Conservation (phyloP, 352 stramenopile species). For the Pythium phragmiticola region DNA sequence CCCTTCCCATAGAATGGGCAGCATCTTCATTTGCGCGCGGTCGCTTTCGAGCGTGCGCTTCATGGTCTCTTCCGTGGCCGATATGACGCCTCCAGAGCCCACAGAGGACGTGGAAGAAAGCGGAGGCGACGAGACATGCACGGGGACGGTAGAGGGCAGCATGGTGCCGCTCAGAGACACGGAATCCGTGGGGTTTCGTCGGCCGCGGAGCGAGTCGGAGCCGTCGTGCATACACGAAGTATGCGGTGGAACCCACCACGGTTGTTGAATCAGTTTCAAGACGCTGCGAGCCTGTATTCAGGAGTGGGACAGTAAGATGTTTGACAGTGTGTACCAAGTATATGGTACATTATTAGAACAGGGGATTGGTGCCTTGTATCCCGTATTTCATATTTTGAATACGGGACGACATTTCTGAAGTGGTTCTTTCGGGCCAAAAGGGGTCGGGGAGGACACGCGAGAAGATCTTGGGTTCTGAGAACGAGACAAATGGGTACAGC, state of each 20-base stretch:
- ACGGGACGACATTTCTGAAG: not conserved
- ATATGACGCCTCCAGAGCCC: conserved; percentile 1
- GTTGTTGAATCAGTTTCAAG: conserved; percentile 19
- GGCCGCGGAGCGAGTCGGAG: not conserved
- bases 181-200: not conserved
- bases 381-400: not conserved
- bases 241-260: conserved; percentile 4
- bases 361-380: not conserved
- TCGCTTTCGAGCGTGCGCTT: conserved; percentile 30
- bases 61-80: conserved; percentile 39
- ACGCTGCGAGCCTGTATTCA: conserved; percentile 7
- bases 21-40: conserved; percentile 50
- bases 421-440: not conserved
- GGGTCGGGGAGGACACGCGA: not conserved
- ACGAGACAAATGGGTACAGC: conserved; percentile 10
- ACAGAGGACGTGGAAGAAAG: conserved; percentile 4
- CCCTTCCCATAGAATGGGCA: conserved; percentile 70
- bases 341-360: not conserved
- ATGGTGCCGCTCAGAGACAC: not conserved
- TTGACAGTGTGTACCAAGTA: not conserved
- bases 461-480: conserved; percentile 4
- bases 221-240: not conserved
- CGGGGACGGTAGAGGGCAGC: conserved; percentile 1
- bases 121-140: conserved; percentile 12
- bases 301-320: conserved; percentile 3